Percentiles rank a stretch among this genome's conserved stretches.
phyloP scores from a whole-genome alignment of 2,329 filamentous ascomycete genomes.

The Passalora sequoiae region DNA sequence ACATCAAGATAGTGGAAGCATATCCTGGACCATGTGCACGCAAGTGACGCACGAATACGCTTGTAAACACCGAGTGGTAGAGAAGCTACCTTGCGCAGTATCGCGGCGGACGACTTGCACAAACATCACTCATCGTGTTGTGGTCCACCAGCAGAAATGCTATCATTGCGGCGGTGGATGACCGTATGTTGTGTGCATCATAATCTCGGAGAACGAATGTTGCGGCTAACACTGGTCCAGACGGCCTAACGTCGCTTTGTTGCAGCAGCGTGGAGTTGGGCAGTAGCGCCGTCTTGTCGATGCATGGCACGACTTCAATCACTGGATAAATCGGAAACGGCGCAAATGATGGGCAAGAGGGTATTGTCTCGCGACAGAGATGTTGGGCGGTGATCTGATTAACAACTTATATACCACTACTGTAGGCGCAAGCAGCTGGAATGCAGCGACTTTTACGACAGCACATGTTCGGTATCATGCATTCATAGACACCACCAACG shows the following conservation, averaged over 20 bases:
- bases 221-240: background rate
- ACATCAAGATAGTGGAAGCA: no score
- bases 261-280: background rate
- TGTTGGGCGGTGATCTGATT: background rate
- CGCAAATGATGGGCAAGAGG: slow-evolving; percentile 2
- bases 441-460: no score
- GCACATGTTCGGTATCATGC: no score
- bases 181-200: slow-evolving; percentile 8
- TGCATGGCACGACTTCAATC: background rate
- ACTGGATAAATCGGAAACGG: background rate
- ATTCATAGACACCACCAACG: no score
- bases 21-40: slow-evolving; percentile 46
- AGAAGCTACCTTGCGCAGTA: slow-evolving; percentile 44
- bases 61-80: slow-evolving; percentile 42
- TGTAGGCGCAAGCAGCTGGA: no score
- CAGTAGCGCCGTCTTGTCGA: background rate
- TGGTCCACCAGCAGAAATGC: slow-evolving; percentile 48
- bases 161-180: slow-evolving; percentile 42
- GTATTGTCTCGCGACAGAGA: slow-evolving; percentile 8
- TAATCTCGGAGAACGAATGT: no score
- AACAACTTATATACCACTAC: no score
- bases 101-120: slow-evolving; percentile 41
- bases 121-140: slow-evolving; percentile 39
- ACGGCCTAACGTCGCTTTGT: background rate
- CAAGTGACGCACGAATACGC: slow-evolving; percentile 44